Evolutionary conservation across 73 alveolate genomes (phyloP), one percentile per base, ranked within the genome.

Genomic region (Symbiodinium pilosum): DNA sequence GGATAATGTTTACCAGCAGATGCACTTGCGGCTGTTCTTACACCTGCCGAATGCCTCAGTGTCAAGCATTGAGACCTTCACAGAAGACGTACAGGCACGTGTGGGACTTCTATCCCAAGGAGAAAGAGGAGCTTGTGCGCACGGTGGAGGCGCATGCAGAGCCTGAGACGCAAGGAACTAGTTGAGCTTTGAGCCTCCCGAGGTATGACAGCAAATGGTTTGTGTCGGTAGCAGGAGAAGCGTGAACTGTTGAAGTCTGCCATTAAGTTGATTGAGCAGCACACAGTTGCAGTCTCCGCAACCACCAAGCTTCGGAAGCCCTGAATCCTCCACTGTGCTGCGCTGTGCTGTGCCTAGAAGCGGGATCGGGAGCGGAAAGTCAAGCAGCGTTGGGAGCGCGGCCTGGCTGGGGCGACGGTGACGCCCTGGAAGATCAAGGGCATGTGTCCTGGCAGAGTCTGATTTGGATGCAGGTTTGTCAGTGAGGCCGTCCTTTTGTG

Each of bases 341-440:
- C 77, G 30, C 32, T 16, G 85, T 38, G 43, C 20, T 28, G 36
- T 6, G 36, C 71, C 42, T 43, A 89, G 96, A 85, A 89, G 51
- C 54, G 96, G 40, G 96, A 89, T 44, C 87, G 96, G 26, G 77
- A 89, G 56, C 87, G 96, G 28, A 83, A 83, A 20, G 96, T 68
- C 73, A 64, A 69, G 87, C 96, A 89, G 52, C 87, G 96, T 4
- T 89, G 96, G 96, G 96, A 89, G 64, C 75, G 77, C 16, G 96
- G 96, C 28, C 30, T 89, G 73, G 96, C 87, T 3, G 96, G 87
- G 8, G 96, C 96, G 43, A 89, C 96, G 24, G 87, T 89, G 54
- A 89, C 96, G 28, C 96, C 96, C 16, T 89, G 96, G 96, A 89
- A 89, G 64, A 83, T 69, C 42, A 83, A 54, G 38, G 96, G 96